Conservation (phyloP, 2,329 filamentous ascomycete species). For the Colletotrichum brevisporum region DNA sequence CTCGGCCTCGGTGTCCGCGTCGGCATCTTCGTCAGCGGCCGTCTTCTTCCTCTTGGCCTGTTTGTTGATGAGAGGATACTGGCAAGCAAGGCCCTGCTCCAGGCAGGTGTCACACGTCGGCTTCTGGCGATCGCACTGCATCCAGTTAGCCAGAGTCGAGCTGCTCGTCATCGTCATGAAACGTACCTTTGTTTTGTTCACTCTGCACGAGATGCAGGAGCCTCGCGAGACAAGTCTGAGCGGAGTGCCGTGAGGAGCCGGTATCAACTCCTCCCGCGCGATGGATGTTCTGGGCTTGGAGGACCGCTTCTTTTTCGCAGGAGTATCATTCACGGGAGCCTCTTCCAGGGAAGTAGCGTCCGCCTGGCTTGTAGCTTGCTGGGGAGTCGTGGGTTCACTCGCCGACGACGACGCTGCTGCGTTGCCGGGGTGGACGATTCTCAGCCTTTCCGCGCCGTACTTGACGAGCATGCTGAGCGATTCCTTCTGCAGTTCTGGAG, state of each 20-base stretch:
- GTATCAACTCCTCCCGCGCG: constrained; percentile 11
- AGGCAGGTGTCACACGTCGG: constrained; percentile 58
- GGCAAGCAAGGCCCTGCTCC: constrained; percentile 50
- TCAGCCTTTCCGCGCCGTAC: constrained; percentile 70
- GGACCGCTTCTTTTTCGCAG: constrained; percentile 35
- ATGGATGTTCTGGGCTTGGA: constrained; percentile 32
- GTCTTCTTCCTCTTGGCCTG: constrained; percentile 43
- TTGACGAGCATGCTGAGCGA: constrained; percentile 70
- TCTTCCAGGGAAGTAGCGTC: constrained; percentile 19
- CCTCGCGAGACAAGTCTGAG: constrained; percentile 46
- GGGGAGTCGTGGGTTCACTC: constrained; percentile 44
- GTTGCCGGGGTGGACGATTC: constrained; percentile 68
- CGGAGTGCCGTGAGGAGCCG: constrained; percentile 18
- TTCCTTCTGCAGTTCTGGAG: constrained; percentile 66
- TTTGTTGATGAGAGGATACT: constrained; percentile 54
- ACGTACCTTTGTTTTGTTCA: constrained; percentile 56
- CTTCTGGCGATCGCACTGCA: constrained; percentile 57
- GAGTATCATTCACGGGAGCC: neutral
- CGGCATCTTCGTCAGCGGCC: constrained; percentile 37
- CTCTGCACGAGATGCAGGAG: constrained; percentile 55
- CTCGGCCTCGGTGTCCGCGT: constrained; percentile 37
- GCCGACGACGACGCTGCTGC: constrained; percentile 47
- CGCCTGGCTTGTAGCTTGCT: constrained; percentile 30
- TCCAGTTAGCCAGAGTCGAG: constrained; percentile 38
- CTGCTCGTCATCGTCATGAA: no score